A percentile compares a stretch with the other conserved stretches of the same genome.
phyloP scores from a whole-genome alignment of 1,139 yeast genomes.

The Torulaspora pretoriensis region DNA sequence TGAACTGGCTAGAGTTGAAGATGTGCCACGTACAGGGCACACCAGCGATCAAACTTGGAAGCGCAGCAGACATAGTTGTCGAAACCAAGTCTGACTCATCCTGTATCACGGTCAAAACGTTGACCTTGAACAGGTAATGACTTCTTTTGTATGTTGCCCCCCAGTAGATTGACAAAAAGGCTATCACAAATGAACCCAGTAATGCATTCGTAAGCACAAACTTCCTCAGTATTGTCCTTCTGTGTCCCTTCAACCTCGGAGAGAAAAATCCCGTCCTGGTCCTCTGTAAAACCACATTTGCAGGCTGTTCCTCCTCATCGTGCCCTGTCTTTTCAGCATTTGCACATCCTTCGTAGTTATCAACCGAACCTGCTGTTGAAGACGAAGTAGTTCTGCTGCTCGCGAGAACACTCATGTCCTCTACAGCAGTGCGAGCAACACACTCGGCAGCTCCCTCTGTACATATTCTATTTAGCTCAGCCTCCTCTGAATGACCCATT shows the following conservation, averaged over 20 bases:
- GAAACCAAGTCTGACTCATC: slow-evolving; percentile 14
- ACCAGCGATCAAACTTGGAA: slow-evolving; percentile 17
- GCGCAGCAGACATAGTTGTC: slow-evolving; percentile 14
- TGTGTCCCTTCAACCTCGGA: slow-evolving; percentile 13
- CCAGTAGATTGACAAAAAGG: slow-evolving; percentile 23
- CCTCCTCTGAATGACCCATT: neutral
- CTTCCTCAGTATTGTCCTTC: slow-evolving; percentile 13
- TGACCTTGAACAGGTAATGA: slow-evolving; percentile 16
- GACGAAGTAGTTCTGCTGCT: neutral
- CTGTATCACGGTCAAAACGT: slow-evolving; percentile 19
- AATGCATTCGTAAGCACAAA: slow-evolving; percentile 12
- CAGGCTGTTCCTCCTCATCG: neutral
- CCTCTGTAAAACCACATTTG: slow-evolving; percentile 2
- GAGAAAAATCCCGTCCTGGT: slow-evolving; percentile 13
- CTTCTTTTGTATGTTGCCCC: slow-evolving; percentile 19
- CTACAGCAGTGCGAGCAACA: neutral
- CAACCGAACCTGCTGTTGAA: slow-evolving; percentile 1
- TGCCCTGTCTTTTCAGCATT: neutral
- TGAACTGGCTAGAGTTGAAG: slow-evolving; percentile 27
- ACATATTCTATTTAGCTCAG: neutral
- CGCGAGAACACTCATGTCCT: neutral
- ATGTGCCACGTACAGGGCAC: slow-evolving; percentile 30
- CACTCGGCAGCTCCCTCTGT: slow-evolving; percentile 7
- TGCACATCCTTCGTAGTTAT: neutral
- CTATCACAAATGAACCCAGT: slow-evolving; percentile 8